Conservation (phyloP, 1,284 basidiomycete species). For the Trichosporon coremiiforme region DNA sequence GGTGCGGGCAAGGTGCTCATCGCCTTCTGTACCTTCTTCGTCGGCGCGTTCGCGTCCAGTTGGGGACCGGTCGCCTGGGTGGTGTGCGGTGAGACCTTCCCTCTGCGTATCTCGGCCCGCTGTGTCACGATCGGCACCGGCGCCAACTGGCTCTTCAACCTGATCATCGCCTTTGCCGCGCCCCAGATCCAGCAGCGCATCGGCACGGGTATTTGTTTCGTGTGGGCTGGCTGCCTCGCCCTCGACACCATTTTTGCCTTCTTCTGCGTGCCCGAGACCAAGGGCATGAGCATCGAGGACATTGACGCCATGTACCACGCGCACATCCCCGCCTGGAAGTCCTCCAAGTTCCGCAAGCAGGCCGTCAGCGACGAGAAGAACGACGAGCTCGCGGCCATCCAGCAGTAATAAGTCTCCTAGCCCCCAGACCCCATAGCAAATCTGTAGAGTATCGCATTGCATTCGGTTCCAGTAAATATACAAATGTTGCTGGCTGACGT, state of each 20-base stretch:
- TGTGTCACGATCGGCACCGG: constrained; percentile 57
- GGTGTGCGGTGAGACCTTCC: constrained; percentile 57
- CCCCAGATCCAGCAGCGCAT: constrained; percentile 54
- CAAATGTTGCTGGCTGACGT: too few species aligned
- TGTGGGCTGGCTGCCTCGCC: constrained; percentile 55
- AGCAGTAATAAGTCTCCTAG: background rate
- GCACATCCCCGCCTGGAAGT: constrained; percentile 51
- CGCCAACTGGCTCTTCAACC: constrained; percentile 57
- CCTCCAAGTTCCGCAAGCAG: constrained; percentile 33
- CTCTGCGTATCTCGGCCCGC: constrained; percentile 52
- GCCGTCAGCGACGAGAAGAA: background rate
- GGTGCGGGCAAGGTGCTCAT: constrained; percentile 58
- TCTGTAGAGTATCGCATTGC: too few species aligned
- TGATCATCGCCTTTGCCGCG: constrained; percentile 54
- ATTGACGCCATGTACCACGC: constrained; percentile 55
- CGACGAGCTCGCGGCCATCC: background rate
- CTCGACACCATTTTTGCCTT: constrained; percentile 47
- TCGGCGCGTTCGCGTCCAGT: constrained; percentile 58
- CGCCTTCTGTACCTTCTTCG: constrained; percentile 59
- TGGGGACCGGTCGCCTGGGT: constrained; percentile 58
- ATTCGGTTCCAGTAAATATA: too few species aligned
- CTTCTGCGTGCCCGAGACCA: constrained; percentile 57
- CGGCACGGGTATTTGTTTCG: constrained; percentile 52
- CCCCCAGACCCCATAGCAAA: too few species aligned
- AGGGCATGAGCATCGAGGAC: constrained; percentile 51